Base-by-base conservation (phyloP, 495 filamentous ascomycete species). In the Podospora australis region DNA sequence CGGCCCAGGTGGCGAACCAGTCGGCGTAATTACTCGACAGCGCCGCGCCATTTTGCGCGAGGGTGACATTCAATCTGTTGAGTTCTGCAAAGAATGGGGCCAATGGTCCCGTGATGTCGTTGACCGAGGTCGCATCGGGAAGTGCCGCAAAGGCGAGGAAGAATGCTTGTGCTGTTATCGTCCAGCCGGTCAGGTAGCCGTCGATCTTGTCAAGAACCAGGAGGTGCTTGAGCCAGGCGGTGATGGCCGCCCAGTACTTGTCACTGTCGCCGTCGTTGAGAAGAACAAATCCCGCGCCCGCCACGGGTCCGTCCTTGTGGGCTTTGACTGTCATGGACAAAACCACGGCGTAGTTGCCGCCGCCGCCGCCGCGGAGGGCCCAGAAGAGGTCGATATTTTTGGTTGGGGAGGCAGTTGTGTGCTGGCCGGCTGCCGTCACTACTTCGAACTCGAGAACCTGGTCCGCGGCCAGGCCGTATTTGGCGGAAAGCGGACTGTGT, bases 381-480 rank as follows among this genome's bases (percentile, higher is more conserved):
- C 46, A 54, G 41, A 81, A 83, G 2, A 83, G 63, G 21, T 83
- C 81, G 0, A 70, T 56, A 42, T 83, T 67, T 36, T 64, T 62
- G 8, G 59, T 50, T 21, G 69, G 54, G 34, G 68, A 70, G 1
- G 75, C 77, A 0, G 72, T 80, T 8, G 79, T 65, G 34, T 77
- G 70, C 6, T 60, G 51, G n/a, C 79, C 80, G 25, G 75, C 68
- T 10, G 77, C 70, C 4, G 73, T 75, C 1, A 84, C 68, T 0
- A 84, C 77, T 41, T 84, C 70, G 63, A 67, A 79, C 40, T 72
- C 67, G 0, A 86, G 70, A 0, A 70, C 66, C 23, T 83, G 70
- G 48, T 85, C 82, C 0, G 81, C 79, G 3, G 60, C 80, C 0
- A 86, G 60, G 0, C 83, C 84, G 44, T 76, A 78, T 3, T 54